Evolutionary conservation across 2,329 filamentous ascomycete species (phyloP).

Genomic region (Colletotrichum graminicola): DNA sequence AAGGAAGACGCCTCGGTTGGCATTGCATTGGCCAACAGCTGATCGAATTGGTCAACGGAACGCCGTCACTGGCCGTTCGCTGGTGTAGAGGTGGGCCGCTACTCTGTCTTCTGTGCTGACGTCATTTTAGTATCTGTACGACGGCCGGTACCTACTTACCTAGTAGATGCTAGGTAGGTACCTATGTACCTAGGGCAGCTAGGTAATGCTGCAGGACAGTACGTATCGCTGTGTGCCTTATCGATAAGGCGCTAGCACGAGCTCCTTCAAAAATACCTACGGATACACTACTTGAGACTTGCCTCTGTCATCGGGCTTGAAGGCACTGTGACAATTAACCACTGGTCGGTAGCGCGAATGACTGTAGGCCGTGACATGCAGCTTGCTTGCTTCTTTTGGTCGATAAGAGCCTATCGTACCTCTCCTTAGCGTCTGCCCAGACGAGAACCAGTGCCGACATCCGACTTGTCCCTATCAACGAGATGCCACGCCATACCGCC

Average conservation of each 20-base stretch:
- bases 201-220: neutral
- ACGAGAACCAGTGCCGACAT: slow-evolving; percentile 28
- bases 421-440: slow-evolving; percentile 2
- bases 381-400: neutral
- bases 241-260: slow-evolving; percentile 13
- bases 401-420: neutral
- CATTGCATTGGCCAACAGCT: slow-evolving; percentile 2
- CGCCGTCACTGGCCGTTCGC: too few relatives aligned
- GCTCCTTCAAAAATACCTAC: too few relatives aligned
- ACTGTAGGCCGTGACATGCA: slow-evolving; percentile 9
- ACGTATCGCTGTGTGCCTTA: neutral
- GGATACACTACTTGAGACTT: too few relatives aligned
- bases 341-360: too few relatives aligned
- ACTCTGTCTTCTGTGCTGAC: slow-evolving; percentile 29
- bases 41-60: slow-evolving; percentile 15
- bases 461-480: slow-evolving; percentile 29
- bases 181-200: too few relatives aligned
- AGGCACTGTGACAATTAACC: too few relatives aligned
- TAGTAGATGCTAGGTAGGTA: too few relatives aligned
- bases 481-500: slow-evolving; percentile 18
- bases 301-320: too few relatives aligned
- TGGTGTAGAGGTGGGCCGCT: slow-evolving; percentile 25
- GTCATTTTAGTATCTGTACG: slow-evolving; percentile 2
- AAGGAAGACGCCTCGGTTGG: neutral
- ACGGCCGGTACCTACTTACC: too few relatives aligned